Base-by-base conservation (phyloP, 495 filamentous ascomycete genomes). In the Lasiosphaeris hirsuta region DNA sequence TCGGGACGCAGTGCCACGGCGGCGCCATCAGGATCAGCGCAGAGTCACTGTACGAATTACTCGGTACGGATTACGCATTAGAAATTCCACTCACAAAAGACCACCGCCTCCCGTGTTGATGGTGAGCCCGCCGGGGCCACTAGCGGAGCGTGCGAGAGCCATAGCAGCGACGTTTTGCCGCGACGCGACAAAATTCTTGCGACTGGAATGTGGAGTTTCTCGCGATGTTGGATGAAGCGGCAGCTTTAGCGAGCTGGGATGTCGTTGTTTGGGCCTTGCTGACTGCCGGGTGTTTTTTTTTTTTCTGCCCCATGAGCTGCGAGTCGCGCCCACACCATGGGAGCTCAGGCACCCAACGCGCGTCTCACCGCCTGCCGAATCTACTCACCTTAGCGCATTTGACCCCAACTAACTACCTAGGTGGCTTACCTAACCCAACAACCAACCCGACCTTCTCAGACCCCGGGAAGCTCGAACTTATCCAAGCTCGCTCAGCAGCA, bases 81-180 rank as follows among this genome's bases (percentile, higher is more conserved):
- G 47, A 49, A 38, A 17, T 42, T 39, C 17, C 41, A 76, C 77
- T 65, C 63, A 90, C 66, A 89, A 79, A 39, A 88, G 78, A 72
- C 87, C 89, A 54, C 86, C 83, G 37, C 84, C 78, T 43, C 75
- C 81, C n/a, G 89, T 94, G 68, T 90, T 92, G 67, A 94, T 88
- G 56, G 84, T 89, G 53, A 92, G 76, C 53, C 84, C 86, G 15
- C 77, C 81, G 19, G 86, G 81, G 58, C 85, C 81, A 73, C 87
- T 90, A 42, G 82, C 77, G 39, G 85, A 85, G 64, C 83, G 76
- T 57, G 75, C 73, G 45, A 82, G 69, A 54, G 76, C 70, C 78
- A 80, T 81, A 33, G 19, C 61, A 62, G 45, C 37, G 46, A 59
- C 64, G 38, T 18, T 39, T 11, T 43, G 33, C 34, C n/a, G 54